Evolutionary conservation across 305 asterid genomes (phyloP).

Genomic region (Fraxinus xanthoxyloides): DNA sequence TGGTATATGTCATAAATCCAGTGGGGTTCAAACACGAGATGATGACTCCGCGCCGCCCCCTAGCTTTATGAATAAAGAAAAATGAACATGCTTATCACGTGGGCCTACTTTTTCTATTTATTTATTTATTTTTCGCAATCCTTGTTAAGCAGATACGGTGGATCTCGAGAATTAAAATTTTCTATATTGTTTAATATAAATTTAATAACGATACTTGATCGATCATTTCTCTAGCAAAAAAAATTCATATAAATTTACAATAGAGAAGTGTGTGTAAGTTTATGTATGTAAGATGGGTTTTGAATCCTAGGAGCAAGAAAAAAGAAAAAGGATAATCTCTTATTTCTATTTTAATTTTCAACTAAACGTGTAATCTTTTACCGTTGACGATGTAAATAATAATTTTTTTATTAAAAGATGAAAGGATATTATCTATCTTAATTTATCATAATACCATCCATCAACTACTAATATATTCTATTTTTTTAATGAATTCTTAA

Average conservation of each 20-base stretch:
- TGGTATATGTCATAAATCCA: background rate
- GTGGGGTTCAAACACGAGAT: slow-evolving; percentile 22
- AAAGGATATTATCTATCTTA: no score
- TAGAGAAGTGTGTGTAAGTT: no score
- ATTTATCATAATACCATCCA: background rate
- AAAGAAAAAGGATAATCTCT: background rate
- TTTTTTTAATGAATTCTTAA: no score
- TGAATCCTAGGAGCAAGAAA: no score
- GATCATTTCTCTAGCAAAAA: background rate
- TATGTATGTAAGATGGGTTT: no score
- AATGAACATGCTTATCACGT: background rate
- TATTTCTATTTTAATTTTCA: no score
- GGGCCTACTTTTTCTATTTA: background rate
- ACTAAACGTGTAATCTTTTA: no score
- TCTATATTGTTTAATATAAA: no score
- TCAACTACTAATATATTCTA: background rate
- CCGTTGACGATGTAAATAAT: background rate
- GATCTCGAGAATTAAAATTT: no score
- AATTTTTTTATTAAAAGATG: no score
- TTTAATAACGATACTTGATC: background rate
- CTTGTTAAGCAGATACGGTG: background rate
- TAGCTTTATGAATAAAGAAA: background rate
- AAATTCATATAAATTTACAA: no score
- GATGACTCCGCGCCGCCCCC: background rate
- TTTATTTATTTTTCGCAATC: no score